Conservation (phyloP, 352 stramenopile genomes). For the Elongisporangium prolatum region DNA sequence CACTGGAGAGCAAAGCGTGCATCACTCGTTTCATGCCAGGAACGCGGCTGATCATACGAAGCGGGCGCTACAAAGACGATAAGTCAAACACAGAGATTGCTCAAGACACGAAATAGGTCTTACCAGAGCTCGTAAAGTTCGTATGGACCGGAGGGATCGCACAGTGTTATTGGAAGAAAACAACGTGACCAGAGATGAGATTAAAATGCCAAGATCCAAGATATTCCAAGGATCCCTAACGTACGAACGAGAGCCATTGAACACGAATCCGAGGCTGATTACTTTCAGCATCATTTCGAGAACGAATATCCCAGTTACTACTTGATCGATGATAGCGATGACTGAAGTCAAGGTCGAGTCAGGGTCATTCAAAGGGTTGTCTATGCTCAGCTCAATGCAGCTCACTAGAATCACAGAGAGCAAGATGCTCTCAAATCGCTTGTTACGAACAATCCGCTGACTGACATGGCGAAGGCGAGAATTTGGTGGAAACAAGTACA, state of each 20-base stretch:
- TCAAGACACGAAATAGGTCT: too few species aligned
- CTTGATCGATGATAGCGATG: slow-evolving; percentile 36
- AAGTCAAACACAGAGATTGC: too few species aligned
- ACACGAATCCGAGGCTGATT: slow-evolving; percentile 50
- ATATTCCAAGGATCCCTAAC: slow-evolving; percentile 72
- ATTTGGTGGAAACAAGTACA: slow-evolving; percentile 24
- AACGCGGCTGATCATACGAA: slow-evolving; percentile 66
- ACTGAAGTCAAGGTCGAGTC: slow-evolving; percentile 16
- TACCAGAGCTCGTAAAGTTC: slow-evolving; percentile 61
- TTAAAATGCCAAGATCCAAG: slow-evolving; percentile 65
- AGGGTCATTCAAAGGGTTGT: slow-evolving; percentile 58
- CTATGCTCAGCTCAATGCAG: slow-evolving; percentile 54
- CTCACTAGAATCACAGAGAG: slow-evolving; percentile 59
- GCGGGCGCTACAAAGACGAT: slow-evolving; percentile 18
- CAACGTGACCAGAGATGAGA: slow-evolving; percentile 37
- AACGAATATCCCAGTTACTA: slow-evolving; percentile 55
- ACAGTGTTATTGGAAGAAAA: slow-evolving; percentile 37
- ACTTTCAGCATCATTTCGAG: slow-evolving; percentile 79
- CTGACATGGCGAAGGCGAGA: slow-evolving; percentile 14
- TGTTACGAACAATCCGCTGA: slow-evolving; percentile 21
- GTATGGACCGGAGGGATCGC: slow-evolving; percentile 51
- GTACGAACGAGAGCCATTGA: slow-evolving; percentile 54
- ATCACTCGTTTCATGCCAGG: slow-evolving; percentile 75
- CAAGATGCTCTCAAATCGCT: slow-evolving; percentile 55
- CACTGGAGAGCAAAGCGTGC: slow-evolving; percentile 64